A percentile compares a stretch with the other conserved stretches of the same genome.
phyloP scores from a whole-genome alignment of 2,329 filamentous ascomycete genomes.

The Aspergillus pseudoviridinutans region DNA sequence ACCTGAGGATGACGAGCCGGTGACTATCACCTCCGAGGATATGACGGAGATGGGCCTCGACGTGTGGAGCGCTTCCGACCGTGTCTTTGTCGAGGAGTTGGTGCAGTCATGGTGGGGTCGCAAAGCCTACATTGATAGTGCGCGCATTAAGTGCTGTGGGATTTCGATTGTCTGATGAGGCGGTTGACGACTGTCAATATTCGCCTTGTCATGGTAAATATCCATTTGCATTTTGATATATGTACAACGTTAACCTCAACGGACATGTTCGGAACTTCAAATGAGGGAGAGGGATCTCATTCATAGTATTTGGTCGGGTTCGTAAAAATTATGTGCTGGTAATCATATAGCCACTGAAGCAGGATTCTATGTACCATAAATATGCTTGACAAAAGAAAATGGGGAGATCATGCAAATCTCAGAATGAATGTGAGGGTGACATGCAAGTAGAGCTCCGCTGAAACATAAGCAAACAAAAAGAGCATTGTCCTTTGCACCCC shows the following conservation, averaged over 20 bases:
- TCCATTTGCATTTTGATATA: neutral
- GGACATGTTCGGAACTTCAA: neutral
- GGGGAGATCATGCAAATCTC: constrained; percentile 1
- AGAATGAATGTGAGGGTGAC: neutral
- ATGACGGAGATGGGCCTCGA: constrained; percentile 48
- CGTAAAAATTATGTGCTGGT: neutral
- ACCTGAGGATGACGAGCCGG: constrained; percentile 16
- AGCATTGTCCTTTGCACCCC: neutral
- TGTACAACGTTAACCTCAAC: neutral
- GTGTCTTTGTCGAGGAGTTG: constrained; percentile 44
- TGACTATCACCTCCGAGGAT: constrained; percentile 42
- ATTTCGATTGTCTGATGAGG: constrained; percentile 38
- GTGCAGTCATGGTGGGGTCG: constrained; percentile 45
- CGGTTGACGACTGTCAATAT: too few species aligned
- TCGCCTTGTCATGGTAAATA: neutral
- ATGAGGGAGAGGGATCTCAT: neutral
- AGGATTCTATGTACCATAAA: neutral
- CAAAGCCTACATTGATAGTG: constrained; percentile 40
- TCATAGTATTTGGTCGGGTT: neutral
- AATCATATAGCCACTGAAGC: neutral
- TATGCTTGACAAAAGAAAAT: constrained; percentile 9
- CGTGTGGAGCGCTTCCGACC: constrained; percentile 46
- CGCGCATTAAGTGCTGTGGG: constrained; percentile 46
- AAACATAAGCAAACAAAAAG: constrained; percentile 1
- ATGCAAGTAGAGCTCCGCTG: constrained; percentile 2